phyloP scores from a whole-genome alignment of 1,139 yeast genomes.

The Debaryomyces udenii region DNA sequence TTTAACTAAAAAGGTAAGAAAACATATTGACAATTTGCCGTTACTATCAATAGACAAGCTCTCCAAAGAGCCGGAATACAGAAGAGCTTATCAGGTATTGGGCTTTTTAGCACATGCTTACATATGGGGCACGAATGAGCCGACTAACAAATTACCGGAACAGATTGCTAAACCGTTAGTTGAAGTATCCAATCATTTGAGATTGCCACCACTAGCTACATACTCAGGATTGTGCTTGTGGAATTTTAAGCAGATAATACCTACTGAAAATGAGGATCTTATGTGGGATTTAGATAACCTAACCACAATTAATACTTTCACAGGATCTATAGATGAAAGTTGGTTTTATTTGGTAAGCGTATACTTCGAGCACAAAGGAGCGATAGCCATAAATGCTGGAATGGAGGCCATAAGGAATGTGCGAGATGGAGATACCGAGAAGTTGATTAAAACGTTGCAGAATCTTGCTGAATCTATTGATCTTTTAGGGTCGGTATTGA shows the following conservation, averaged over 20 bases:
- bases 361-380: slow-evolving; percentile 82
- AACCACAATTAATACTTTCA: slow-evolving; percentile 80
- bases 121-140: slow-evolving; percentile 78
- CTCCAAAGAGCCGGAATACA: slow-evolving; percentile 49
- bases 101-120: slow-evolving; percentile 87
- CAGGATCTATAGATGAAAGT: slow-evolving; percentile 88
- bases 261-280: slow-evolving; percentile 40
- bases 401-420: slow-evolving; percentile 42
- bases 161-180: slow-evolving; percentile 74
- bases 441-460: slow-evolving; percentile 54
- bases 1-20: slow-evolving; percentile 63
- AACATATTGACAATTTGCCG: slow-evolving; percentile 61
- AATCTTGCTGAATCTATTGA: slow-evolving; percentile 76
- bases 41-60: slow-evolving; percentile 51
- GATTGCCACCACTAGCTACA: slow-evolving; percentile 84
- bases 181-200: slow-evolving; percentile 56
- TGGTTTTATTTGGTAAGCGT: slow-evolving; percentile 94
- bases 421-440: slow-evolving; percentile 31
- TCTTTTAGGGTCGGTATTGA: slow-evolving; percentile 68
- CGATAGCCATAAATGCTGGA: slow-evolving; percentile 64
- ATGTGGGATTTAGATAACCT: slow-evolving; percentile 63
- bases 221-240: slow-evolving; percentile 87
- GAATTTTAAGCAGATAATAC: slow-evolving; percentile 74
- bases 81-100: slow-evolving; percentile 79
- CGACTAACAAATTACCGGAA: slow-evolving; percentile 67